Base-by-base conservation (phyloP, 768 basidiomycete species). In the Phylloporus sp. region DNA sequence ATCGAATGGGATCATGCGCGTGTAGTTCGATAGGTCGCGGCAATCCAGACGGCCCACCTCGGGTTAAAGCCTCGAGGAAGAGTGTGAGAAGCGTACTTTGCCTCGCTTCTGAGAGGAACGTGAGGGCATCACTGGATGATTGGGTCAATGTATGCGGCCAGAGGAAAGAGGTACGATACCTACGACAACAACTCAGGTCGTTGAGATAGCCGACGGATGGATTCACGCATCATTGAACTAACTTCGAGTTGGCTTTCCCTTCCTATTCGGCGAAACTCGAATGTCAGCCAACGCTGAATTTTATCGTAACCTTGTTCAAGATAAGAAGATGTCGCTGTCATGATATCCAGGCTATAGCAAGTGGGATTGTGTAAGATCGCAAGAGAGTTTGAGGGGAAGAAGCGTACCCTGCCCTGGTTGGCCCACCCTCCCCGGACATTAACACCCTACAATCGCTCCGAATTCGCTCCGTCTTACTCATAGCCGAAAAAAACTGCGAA, bases 1-100 rank as follows among this genome's bases (percentile, higher is more conserved):
- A 99, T 28, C 95, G 84, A 58, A 93, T 79, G 0, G 97, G 95
- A 66, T 99, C 97, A 60, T 99, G 97, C 0, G 97, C 97, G 63
- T 99, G 97, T 4, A 99, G 76, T 66, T 98, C 97, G 55, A 99
- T 98, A 1, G 95, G 92, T 6, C 95, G 81, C 11, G 95, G 91
- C 7, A 88, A 73, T 36, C 88, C 91, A 35, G 84, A 86, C 2
- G 84, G 89, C 2, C 89, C 90, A 6, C 95, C 94, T 12, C 90
- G 80, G 0, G 94, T 97, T 9, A 98, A 75, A 0, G 95, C 93
- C 13, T 85, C 80, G 36, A 93, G 77, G 73, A 99, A 97, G 4
- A 84, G 73, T n/a, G 80, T 78, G 9, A 92, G 80, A 1, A 97
- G 77, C 0, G 90, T 84, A 0, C 82, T 71, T 63, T 93, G 91